Percentiles rank a stretch among this genome's conserved stretches.
Conservation (phyloP, 192 early-diverging fungal genomes). For the Entomortierella beljakovae region DNA sequence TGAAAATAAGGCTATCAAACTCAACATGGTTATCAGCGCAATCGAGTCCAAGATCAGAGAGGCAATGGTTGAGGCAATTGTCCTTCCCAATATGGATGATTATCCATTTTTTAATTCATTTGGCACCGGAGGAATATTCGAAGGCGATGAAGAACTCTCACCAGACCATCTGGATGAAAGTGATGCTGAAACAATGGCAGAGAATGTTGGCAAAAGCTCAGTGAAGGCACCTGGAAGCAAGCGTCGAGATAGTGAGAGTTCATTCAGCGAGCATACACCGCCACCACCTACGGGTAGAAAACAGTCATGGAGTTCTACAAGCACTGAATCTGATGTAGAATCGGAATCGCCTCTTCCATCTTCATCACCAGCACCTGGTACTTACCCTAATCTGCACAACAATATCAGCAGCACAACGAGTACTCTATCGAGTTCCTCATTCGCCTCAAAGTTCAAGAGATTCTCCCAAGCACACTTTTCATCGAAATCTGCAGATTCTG, state of each 20-base stretch:
- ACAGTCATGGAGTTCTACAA: constrained; percentile 39
- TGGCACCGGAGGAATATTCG: constrained; percentile 72
- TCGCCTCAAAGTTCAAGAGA: constrained; percentile 49
- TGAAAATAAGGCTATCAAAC: constrained; percentile 85
- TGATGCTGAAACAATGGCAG: constrained; percentile 18
- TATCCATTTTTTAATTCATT: constrained; percentile 80
- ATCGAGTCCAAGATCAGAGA: constrained; percentile 90
- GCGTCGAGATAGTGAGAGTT: constrained; percentile 39
- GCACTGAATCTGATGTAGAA: constrained; percentile 40
- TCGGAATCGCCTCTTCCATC: constrained; percentile 13
- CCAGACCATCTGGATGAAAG: constrained; percentile 25
- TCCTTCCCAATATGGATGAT: constrained; percentile 94
- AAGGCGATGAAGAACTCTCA: constrained; percentile 43
- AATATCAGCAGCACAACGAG: constrained; percentile 22
- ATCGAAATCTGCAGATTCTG: constrained; percentile 16
- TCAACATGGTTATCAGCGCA: constrained; percentile 80
- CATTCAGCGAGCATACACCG: constrained; percentile 22
- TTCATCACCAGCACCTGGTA: constrained; percentile 2
- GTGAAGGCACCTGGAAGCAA: not conserved
- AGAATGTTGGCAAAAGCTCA: not conserved
- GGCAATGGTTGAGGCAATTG: constrained; percentile 81
- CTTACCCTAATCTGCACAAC: constrained; percentile 23
- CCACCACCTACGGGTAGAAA: constrained; percentile 16
- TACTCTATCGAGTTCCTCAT: constrained; percentile 10
- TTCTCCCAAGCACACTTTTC: constrained; percentile 51